These are phyloP conservation scores for Collybiopsis confluens DNA, from an alignment of 768 basidiomycete species.

Conservation along the genomic window DNA sequence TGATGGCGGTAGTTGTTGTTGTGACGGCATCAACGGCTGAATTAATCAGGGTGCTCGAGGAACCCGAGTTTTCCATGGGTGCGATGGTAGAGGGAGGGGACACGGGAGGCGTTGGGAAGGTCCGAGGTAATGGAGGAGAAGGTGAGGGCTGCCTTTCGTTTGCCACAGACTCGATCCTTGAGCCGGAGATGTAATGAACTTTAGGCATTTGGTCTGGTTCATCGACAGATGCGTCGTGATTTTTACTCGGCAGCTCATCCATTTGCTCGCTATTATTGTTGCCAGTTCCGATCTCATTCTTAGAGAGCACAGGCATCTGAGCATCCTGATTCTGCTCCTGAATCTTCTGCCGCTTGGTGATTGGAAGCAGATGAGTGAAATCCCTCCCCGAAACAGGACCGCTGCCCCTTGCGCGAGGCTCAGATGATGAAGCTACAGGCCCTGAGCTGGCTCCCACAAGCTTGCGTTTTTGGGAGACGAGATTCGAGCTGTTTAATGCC, in stretches of 20 bases:
- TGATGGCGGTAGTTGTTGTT: not conserved
- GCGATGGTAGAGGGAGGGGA: too few relatives aligned
- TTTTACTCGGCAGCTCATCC: too few relatives aligned
- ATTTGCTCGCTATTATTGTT: too few relatives aligned
- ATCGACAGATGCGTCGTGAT: too few relatives aligned
- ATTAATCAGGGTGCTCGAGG: not conserved
- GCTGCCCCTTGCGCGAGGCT: not conserved
- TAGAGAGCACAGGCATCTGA: not conserved
- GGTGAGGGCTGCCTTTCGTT: too few relatives aligned
- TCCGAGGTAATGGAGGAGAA: too few relatives aligned
- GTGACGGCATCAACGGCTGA: not conserved
- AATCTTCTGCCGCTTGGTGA: not conserved
- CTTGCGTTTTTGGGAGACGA: not conserved
- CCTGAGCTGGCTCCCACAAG: not conserved
- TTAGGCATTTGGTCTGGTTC: too few relatives aligned
- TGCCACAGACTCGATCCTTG: too few relatives aligned
- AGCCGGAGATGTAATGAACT: too few relatives aligned
- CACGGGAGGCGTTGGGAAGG: too few relatives aligned
- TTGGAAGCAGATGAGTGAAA: not conserved
- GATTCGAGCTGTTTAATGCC: not conserved
- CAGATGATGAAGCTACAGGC: not conserved
- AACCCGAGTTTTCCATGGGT: not conserved
- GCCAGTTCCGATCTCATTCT: too few relatives aligned
- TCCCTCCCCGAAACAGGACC: not conserved
- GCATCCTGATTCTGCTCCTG: not conserved